phyloP scores from a whole-genome alignment of 2,329 filamentous ascomycete genomes.

The Microsporum ferrugineum region DNA sequence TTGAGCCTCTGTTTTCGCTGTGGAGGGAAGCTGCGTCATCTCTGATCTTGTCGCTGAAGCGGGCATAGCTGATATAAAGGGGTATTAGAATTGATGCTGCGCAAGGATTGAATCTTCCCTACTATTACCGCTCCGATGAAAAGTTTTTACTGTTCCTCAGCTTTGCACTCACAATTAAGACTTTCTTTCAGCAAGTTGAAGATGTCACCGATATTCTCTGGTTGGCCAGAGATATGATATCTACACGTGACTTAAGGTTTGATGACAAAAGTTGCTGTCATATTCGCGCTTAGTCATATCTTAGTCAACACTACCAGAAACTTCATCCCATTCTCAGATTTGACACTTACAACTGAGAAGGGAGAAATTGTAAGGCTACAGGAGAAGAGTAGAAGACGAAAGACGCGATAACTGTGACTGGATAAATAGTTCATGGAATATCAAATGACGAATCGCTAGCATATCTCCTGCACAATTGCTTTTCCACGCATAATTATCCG shows the following conservation, averaged over 20 bases:
- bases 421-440: not conserved
- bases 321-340: no score
- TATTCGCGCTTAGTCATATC: no score
- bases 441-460: not conserved
- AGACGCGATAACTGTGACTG: not conserved
- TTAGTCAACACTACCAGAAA: no score
- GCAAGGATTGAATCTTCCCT: not conserved
- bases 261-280: not conserved
- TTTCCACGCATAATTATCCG: not conserved
- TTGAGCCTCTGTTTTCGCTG: not conserved
- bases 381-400: not conserved
- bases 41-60: not conserved
- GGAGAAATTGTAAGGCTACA: not conserved
- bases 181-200: not conserved
- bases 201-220: not conserved
- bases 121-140: not conserved
- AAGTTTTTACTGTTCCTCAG: not conserved
- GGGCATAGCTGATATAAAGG: not conserved
- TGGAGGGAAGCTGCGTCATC: not conserved
- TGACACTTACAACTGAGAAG: not conserved
- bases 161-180: not conserved
- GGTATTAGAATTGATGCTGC: not conserved
- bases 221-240: not conserved
- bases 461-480: not conserved
- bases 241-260: not conserved